A percentile compares a stretch with the other conserved stretches of the same genome.
These are phyloP conservation scores for Phytophthora colocasiae DNA, from an alignment of 352 stramenopile genomes.

Conservation along the genomic window DNA sequence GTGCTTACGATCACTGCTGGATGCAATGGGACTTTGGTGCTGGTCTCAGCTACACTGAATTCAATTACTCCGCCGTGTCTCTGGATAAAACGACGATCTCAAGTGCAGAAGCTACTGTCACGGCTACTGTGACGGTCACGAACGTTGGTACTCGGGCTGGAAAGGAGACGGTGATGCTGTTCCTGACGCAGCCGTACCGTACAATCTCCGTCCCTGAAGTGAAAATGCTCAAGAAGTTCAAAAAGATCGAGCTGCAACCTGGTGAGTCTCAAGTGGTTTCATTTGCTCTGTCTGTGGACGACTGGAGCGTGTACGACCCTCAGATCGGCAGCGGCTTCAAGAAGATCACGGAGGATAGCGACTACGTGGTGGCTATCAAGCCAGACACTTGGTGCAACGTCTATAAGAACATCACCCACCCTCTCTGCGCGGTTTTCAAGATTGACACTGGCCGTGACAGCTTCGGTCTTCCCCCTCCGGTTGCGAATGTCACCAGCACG, in stretches of 20 bases:
- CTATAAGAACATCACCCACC: conserved; percentile 50
- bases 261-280: conserved; percentile 41
- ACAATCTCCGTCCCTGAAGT: conserved; percentile 70
- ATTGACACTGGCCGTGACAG: conserved; percentile 35
- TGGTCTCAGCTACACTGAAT: conserved; percentile 73
- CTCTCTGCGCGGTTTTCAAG: conserved; percentile 53
- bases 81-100: conserved; percentile 51
- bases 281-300: conserved; percentile 47
- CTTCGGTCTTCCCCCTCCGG: conserved; percentile 22
- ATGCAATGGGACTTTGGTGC: conserved; percentile 70
- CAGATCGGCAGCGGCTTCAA: conserved; percentile 68
- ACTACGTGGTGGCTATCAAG: conserved; percentile 71
- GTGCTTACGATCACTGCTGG: conserved; percentile 52
- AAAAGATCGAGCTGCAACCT: conserved; percentile 67
- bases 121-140: conserved; percentile 58
- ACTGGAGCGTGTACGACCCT: conserved; percentile 68
- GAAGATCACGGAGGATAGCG: conserved; percentile 59
- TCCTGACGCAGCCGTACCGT: conserved; percentile 71
- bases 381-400: conserved; percentile 75
- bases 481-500: conserved; percentile 10
- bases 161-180: conserved; percentile 81
- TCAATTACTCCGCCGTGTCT: conserved; percentile 55
- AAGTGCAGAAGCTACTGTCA: conserved; percentile 20
- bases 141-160: conserved; percentile 64
- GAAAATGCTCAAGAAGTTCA: conserved; percentile 84